Conservation (phyloP, 169 alveolate genomes). For the Amoebophrya sp. region DNA sequence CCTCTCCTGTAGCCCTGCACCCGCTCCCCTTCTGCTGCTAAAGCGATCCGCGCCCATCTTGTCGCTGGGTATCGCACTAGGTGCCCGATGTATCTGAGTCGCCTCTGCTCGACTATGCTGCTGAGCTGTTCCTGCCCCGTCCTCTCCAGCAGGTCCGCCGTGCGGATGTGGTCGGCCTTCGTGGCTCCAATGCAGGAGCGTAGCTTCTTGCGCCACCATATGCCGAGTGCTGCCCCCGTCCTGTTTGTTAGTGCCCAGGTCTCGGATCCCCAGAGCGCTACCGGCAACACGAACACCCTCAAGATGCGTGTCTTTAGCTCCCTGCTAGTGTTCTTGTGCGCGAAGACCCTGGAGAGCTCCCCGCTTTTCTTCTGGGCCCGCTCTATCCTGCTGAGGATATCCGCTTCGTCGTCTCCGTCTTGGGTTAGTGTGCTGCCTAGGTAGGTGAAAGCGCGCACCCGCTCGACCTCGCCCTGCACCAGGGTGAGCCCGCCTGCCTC, state of each 20-base stretch:
- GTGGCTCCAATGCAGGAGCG: background rate
- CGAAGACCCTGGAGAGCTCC: background rate
- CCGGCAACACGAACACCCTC: background rate
- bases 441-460: background rate
- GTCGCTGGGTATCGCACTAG: background rate
- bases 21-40: too few relatives aligned
- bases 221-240: background rate
- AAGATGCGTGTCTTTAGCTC: background rate
- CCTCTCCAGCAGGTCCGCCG: background rate
- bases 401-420: background rate
- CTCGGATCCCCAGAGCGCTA: background rate
- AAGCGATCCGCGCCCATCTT: background rate
- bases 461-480: too few relatives aligned
- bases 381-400: background rate
- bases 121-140: background rate
- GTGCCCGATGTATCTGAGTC: background rate
- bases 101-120: background rate
- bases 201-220: background rate
- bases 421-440: background rate
- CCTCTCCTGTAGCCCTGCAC: too few relatives aligned
- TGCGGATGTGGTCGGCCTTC: background rate
- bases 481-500: background rate
- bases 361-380: background rate
- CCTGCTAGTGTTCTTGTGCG: background rate
- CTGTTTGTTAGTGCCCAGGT: background rate